These are phyloP conservation scores for Starmerella stigmatis DNA, from an alignment of 805 yeast genomes.

Conservation along the genomic window DNA sequence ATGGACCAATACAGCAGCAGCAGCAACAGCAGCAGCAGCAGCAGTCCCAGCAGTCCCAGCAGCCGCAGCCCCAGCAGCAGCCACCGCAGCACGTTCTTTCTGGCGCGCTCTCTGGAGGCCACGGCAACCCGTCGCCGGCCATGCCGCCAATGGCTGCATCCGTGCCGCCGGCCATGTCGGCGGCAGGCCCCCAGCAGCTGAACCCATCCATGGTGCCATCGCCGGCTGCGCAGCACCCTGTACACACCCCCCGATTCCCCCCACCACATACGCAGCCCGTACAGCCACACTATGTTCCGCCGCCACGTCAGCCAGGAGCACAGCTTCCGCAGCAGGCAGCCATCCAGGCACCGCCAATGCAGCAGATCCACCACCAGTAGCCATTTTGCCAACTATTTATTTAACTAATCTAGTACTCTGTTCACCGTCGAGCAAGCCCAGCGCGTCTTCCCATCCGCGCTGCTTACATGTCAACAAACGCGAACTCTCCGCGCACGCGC, in stretches of 20 bases:
- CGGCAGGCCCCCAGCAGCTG: too few species aligned
- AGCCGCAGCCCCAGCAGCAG: too few species aligned
- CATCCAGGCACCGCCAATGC: neutral
- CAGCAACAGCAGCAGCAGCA: too few species aligned
- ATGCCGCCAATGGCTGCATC: too few species aligned
- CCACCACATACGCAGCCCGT: conserved; percentile 10
- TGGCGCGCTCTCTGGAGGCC: neutral
- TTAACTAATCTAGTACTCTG: neutral
- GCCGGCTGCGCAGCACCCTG: neutral
- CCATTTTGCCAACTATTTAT: neutral
- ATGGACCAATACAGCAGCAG: neutral
- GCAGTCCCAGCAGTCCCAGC: too few species aligned
- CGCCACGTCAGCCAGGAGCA: too few species aligned
- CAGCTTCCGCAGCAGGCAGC: conserved; percentile 7
- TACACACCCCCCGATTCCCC: too few species aligned
- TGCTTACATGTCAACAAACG: neutral
- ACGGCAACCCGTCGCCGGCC: too few species aligned
- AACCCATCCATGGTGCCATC: neutral
- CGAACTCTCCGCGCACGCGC: too few species aligned
- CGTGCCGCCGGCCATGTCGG: too few species aligned
- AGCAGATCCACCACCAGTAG: neutral
- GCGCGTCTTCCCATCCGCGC: too few species aligned
- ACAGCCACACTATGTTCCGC: conserved; percentile 19
- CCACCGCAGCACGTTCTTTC: neutral
- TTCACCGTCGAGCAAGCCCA: too few species aligned